These are phyloP conservation scores for Achaetomium macrosporum DNA, from an alignment of 2,329 filamentous ascomycete genomes.

Conservation along the genomic window DNA sequence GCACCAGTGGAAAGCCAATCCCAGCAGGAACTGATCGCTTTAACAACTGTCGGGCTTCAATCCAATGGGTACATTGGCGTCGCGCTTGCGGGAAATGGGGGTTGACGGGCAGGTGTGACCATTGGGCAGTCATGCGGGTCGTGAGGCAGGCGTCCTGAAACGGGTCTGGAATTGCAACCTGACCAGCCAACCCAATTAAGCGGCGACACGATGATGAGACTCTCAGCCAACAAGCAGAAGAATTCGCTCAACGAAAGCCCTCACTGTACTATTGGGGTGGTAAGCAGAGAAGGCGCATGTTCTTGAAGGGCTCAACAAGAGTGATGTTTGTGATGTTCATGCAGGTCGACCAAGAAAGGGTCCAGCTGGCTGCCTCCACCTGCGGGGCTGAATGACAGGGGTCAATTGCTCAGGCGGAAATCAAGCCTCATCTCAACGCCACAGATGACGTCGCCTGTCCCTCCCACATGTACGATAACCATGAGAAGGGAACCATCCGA, in stretches of 20 bases:
- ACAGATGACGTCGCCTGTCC: background rate
- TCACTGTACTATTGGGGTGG: too few species aligned
- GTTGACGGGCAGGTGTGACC: conserved; percentile 11
- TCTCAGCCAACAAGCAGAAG: too few species aligned
- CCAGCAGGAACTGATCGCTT: background rate
- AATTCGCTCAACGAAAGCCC: too few species aligned
- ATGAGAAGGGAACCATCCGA: too few species aligned
- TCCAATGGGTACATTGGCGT: background rate
- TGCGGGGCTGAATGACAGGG: background rate
- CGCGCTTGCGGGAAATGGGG: background rate
- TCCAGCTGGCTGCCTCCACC: background rate
- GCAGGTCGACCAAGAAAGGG: background rate
- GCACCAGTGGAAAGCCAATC: conserved; percentile 6
- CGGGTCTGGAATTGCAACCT: conserved; percentile 20
- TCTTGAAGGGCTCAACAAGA: too few species aligned
- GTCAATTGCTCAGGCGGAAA: background rate
- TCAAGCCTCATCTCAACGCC: background rate
- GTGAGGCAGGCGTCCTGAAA: conserved; percentile 24
- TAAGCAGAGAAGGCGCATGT: too few species aligned
- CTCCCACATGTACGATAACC: background rate
- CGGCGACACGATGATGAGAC: background rate
- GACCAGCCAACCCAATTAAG: conserved; percentile 19
- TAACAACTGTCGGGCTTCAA: conserved; percentile 14
- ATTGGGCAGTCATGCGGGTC: conserved; percentile 27
- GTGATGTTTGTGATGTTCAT: too few species aligned